Evolutionary conservation across 345 rosid species (phyloP), one percentile per base, ranked within the genome.

Genomic region (Triadica sebifera): DNA sequence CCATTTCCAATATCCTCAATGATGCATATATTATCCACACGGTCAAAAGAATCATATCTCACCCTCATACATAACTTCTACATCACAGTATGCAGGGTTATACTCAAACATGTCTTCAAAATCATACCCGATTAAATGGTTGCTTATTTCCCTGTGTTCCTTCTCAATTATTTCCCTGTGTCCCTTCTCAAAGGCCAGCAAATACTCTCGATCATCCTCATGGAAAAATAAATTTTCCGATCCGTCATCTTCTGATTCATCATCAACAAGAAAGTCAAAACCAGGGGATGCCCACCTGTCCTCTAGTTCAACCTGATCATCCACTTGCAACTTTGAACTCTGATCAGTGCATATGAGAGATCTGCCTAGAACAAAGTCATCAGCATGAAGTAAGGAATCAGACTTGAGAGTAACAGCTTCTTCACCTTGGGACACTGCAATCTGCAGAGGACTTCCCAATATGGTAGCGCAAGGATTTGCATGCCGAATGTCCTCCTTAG

Each of bases 181-280:
- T 70, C 81, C 86, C 22, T 67, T 67, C 20, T 79, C 83, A 72
- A 71, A 72, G 56, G 69, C 67, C 65, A 34, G 51, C 58, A 65
- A 72, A 55, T 77, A 61, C 62, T 83, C 84, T 52, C 72, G 58
- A 55, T 78, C 84, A 74, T 80, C 80, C 73, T 82, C 74, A 70
- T 67, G 62, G 41, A 6, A 34, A 29, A 29, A 29, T 47, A 62
- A 60, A 73, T 67, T 60, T 24, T 60, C 77, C 43, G 57, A 67
- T 53, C 52, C 24, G 7, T 55, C 69, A 68, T 29, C 34, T 24
- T 60, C 77, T 53, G 57, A 67, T 53, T 61, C 24, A 7, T 55
- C 69, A 68, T 78, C 74, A 53, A 78, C 81, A 46, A 78, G 81
- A 53, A 78, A 77, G 53, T 78, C 81, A 73, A 78, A 73, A 50